Evolutionary conservation across 805 yeast species (phyloP).

Genomic region (Teunomyces aglyptinius): DNA sequence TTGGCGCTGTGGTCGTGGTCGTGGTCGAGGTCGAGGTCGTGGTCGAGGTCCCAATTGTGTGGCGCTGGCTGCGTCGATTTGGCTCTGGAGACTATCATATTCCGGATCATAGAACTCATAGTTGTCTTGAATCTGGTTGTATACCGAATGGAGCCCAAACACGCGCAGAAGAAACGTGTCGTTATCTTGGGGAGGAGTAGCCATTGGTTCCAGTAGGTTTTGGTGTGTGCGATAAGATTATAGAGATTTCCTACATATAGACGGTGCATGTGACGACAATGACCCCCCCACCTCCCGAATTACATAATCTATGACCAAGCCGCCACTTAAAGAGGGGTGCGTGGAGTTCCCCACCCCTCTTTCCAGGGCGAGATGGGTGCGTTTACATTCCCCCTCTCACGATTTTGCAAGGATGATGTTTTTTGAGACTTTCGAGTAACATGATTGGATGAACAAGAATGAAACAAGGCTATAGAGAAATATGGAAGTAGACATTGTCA

Average conservation of each 20-base stretch:
- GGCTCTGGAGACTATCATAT: slow-evolving; percentile 14
- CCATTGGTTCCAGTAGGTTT: too few species aligned
- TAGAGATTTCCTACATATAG: background rate
- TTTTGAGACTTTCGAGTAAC: too few species aligned
- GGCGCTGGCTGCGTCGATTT: background rate
- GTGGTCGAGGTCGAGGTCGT: too few species aligned
- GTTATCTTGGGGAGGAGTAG: slow-evolving; percentile 1
- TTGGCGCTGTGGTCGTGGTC: background rate
- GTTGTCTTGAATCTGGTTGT: slow-evolving; percentile 39
- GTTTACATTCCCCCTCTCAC: too few species aligned
- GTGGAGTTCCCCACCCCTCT: background rate
- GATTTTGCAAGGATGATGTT: too few species aligned
- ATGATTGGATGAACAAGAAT: too few species aligned
- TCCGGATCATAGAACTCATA: slow-evolving; percentile 41
- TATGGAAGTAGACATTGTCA: too few species aligned
- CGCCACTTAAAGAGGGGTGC: background rate
- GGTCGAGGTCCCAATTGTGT: background rate
- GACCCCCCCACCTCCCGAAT: background rate
- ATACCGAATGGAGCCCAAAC: slow-evolving; percentile 51
- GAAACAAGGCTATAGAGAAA: too few species aligned
- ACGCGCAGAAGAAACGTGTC: slow-evolving; percentile 65
- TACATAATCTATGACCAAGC: background rate
- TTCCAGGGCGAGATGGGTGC: too few species aligned
- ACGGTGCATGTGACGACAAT: background rate
- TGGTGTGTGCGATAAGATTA: slow-evolving; percentile 4